phyloP scores from a whole-genome alignment of 257 asterid genomes.

The Nicotiana obtusifolia region DNA sequence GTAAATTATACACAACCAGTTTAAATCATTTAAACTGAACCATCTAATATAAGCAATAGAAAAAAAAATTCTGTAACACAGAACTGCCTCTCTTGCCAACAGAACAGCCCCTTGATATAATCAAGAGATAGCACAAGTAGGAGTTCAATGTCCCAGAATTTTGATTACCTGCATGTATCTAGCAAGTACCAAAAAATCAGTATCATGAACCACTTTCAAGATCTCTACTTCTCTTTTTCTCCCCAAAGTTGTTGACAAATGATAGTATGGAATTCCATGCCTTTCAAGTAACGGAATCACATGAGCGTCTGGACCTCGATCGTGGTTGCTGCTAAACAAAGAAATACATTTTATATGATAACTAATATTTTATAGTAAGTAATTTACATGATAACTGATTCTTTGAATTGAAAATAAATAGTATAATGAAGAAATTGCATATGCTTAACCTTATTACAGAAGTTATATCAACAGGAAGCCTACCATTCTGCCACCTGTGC shows the following conservation, averaged over 20 bases:
- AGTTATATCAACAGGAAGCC: slow-evolving; percentile 74
- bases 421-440: slow-evolving; percentile 3
- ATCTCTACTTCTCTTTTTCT: slow-evolving; percentile 61
- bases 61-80: background rate
- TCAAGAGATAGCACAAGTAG: background rate
- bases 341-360: background rate
- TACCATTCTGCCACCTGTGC: slow-evolving; percentile 87
- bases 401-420: slow-evolving; percentile 8
- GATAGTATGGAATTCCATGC: slow-evolving; percentile 83
- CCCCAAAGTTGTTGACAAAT: slow-evolving; percentile 32
- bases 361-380: background rate
- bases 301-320: slow-evolving; percentile 72
- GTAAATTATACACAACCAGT: background rate
- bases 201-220: slow-evolving; percentile 65
- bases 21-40: background rate
- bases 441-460: slow-evolving; percentile 63
- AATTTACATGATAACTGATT: slow-evolving; percentile 4
- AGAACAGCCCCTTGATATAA: background rate
- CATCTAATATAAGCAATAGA: background rate
- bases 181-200: slow-evolving; percentile 88
- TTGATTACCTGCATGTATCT: slow-evolving; percentile 92
- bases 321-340: slow-evolving; percentile 60
- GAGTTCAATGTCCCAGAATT: background rate
- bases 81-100: background rate
- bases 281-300: slow-evolving; percentile 80